Percentiles rank a stretch among this genome's conserved stretches.
phyloP scores from a whole-genome alignment of 352 stramenopile species.

The Phytopythium kandeliae region DNA sequence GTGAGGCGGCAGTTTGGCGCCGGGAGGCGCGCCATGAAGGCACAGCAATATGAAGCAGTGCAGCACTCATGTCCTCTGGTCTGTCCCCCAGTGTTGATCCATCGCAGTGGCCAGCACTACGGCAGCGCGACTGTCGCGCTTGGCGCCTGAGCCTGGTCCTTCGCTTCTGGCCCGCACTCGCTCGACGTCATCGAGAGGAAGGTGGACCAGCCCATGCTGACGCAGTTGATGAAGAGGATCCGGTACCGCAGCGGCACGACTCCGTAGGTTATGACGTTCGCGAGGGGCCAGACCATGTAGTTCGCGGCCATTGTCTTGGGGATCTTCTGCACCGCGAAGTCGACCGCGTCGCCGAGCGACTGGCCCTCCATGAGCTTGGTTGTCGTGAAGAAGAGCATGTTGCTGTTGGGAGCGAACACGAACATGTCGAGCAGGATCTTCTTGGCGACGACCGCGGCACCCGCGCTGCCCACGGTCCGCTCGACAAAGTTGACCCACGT shows the following conservation, averaged over 20 bases:
- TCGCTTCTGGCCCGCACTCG: neutral
- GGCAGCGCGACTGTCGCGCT: neutral
- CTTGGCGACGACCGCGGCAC: conserved; percentile 27
- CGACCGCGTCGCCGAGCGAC: conserved; percentile 12
- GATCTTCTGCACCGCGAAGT: conserved; percentile 23
- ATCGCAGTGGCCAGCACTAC: too few relatives aligned
- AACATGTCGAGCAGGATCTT: conserved; percentile 37
- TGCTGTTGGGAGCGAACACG: conserved; percentile 25
- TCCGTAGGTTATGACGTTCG: conserved; percentile 33
- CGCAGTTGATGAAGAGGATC: conserved; percentile 38
- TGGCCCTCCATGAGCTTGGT: conserved; percentile 29
- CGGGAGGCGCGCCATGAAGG: too few relatives aligned
- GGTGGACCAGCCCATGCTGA: conserved; percentile 38
- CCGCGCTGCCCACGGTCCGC: conserved; percentile 22
- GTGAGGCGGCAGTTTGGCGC: conserved; percentile 12
- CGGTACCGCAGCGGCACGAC: conserved; percentile 36
- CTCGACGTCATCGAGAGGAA: conserved; percentile 32
- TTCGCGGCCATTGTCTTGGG: conserved; percentile 31
- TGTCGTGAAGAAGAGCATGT: conserved; percentile 36
- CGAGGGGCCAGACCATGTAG: conserved; percentile 36
- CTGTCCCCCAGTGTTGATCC: neutral
- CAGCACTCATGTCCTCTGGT: neutral
- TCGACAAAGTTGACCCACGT: conserved; percentile 85
- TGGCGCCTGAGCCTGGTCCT: neutral
- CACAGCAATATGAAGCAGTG: neutral